These are phyloP conservation scores for Talaromyces sp. DNA, from an alignment of 2,329 filamentous ascomycete genomes.

Conservation along the genomic window DNA sequence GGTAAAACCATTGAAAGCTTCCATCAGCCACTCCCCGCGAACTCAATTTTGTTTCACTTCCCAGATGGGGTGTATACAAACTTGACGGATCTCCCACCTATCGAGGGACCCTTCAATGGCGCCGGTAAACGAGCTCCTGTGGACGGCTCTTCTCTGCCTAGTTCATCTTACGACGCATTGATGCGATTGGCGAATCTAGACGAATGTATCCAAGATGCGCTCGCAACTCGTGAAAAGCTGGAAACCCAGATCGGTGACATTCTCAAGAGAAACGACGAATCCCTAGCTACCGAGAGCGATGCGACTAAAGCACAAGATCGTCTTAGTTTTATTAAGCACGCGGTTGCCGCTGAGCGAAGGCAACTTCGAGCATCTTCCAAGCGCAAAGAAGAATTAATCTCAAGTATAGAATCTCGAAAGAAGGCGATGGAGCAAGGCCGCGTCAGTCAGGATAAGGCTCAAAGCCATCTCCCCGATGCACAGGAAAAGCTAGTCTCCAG, in stretches of 20 bases:
- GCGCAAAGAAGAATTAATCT: constrained; percentile 67
- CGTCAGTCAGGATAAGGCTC: constrained; percentile 60
- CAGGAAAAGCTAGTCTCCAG: constrained; percentile 62
- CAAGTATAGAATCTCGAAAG: constrained; percentile 66
- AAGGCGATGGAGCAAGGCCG: constrained; percentile 69
- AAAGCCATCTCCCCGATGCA: constrained; percentile 64
- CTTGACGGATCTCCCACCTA: constrained; percentile 64
- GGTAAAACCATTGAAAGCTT: constrained; percentile 67
- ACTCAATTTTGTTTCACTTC: constrained; percentile 83
- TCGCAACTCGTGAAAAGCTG: constrained; percentile 73
- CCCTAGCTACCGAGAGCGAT: constrained; percentile 34
- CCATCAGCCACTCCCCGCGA: constrained; percentile 73
- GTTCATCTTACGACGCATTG: constrained; percentile 82
- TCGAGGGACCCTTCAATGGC: constrained; percentile 28
- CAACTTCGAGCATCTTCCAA: constrained; percentile 64
- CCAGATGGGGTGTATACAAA: constrained; percentile 83
- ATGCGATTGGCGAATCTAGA: constrained; percentile 89
- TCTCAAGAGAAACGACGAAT: constrained; percentile 40
- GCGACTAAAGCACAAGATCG: constrained; percentile 45
- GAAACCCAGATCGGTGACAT: constrained; percentile 73
- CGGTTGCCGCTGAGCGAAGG: constrained; percentile 66
- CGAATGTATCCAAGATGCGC: constrained; percentile 85
- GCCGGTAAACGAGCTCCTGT: constrained; percentile 35
- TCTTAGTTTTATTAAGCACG: constrained; percentile 47
- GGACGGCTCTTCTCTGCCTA: constrained; percentile 57